These are phyloP conservation scores for Fusarium sp. DNA, from an alignment of 2,329 filamentous ascomycete genomes.

Conservation along the genomic window DNA sequence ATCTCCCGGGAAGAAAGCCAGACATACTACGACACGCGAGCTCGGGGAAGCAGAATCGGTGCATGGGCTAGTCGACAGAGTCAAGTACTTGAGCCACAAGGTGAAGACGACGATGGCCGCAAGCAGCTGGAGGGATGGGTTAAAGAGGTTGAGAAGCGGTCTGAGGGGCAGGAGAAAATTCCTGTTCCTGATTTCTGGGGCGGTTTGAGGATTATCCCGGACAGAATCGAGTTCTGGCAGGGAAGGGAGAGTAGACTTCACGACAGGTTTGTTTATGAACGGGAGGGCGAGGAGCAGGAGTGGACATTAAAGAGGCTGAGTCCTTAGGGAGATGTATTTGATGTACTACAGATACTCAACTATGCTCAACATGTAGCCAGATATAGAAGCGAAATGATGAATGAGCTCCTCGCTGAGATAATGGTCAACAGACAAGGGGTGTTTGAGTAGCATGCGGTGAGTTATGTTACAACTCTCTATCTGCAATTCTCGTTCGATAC, in stretches of 20 bases:
- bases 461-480: neutral
- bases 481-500: neutral
- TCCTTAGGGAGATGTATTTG: conserved; percentile 54
- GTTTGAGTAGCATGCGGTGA: neutral
- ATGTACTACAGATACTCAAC: neutral
- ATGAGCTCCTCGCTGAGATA: neutral
- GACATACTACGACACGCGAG: conserved; percentile 73
- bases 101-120: conserved; percentile 72
- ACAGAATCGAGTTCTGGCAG: conserved; percentile 95
- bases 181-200: conserved; percentile 97
- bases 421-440: neutral
- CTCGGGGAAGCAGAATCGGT: conserved; percentile 84
- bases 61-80: conserved; percentile 96
- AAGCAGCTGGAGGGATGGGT: conserved; percentile 82
- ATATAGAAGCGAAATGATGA: neutral
- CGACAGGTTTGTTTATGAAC: conserved; percentile 90
- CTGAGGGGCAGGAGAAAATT: conserved; percentile 81
- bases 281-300: conserved; percentile 56
- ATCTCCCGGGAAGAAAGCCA: conserved; percentile 78
- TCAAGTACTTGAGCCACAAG: conserved; percentile 69
- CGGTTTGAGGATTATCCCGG: conserved; percentile 85
- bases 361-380: neutral
- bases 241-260: conserved; percentile 90
- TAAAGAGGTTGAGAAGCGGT: conserved; percentile 78
- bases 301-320: conserved; percentile 82